Percentiles rank a stretch among this genome's conserved stretches.
phyloP scores from a whole-genome alignment of 257 asterid genomes.

The Coffea eugenioides region DNA sequence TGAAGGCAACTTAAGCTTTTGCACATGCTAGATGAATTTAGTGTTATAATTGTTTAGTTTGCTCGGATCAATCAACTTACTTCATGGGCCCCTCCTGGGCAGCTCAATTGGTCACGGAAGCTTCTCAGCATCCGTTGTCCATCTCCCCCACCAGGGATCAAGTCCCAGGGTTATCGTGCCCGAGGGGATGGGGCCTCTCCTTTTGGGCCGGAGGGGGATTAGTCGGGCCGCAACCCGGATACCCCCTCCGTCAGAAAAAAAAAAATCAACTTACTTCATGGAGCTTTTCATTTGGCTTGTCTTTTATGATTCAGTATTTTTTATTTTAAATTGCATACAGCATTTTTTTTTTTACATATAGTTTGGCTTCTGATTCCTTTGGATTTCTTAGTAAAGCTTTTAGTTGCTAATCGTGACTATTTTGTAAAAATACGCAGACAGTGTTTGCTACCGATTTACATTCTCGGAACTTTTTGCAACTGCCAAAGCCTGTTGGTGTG shows the following conservation, averaged over 20 bases:
- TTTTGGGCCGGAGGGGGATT: no score
- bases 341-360: not conserved
- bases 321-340: not conserved
- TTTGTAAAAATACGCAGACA: conserved; percentile 46
- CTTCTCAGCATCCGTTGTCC: no score
- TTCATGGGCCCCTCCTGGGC: not conserved
- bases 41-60: no score
- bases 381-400: not conserved
- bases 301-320: not conserved
- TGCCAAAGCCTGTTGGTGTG: conserved; percentile 93
- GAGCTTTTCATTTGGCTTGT: not conserved
- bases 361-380: not conserved
- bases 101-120: no score
- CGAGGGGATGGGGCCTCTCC: no score
- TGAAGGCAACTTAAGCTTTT: not conserved
- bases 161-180: no score
- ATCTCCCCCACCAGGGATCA: no score
- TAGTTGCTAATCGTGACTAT: conserved; percentile 21
- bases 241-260: no score
- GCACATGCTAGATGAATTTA: not conserved
- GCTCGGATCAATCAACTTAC: no score
- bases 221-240: no score
- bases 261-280: not conserved
- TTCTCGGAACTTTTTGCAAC: conserved; percentile 77
- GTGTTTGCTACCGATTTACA: conserved; percentile 90